Percentiles rank a stretch among this genome's conserved stretches.
phyloP scores from a whole-genome alignment of 805 yeast species.

The Kodamaea hsintzibuensis region DNA sequence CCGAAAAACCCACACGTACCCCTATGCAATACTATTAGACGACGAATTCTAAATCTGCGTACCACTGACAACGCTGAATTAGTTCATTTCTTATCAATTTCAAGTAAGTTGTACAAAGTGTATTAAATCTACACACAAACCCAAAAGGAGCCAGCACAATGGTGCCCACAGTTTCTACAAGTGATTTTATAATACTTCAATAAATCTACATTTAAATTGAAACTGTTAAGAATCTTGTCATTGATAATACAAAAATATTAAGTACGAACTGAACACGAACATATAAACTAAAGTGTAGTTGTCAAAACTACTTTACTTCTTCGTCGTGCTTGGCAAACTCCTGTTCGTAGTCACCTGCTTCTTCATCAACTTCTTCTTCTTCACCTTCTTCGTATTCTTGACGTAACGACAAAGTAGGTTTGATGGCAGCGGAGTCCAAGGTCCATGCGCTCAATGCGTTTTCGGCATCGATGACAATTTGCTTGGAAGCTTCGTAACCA shows the following conservation, averaged over 20 bases:
- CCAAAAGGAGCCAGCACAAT: neutral
- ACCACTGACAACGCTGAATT: neutral
- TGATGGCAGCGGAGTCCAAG: slow-evolving; percentile 76
- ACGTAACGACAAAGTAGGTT: slow-evolving; percentile 74
- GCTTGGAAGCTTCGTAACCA: slow-evolving; percentile 86
- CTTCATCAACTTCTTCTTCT: slow-evolving; percentile 46
- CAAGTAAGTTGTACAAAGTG: neutral
- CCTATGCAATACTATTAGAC: neutral
- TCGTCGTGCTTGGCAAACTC: slow-evolving; percentile 52
- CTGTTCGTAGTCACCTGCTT: slow-evolving; percentile 35
- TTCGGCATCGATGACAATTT: slow-evolving; percentile 83
- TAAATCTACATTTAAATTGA: neutral
- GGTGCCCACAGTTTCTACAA: neutral
- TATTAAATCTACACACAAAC: neutral
- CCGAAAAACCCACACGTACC: neutral
- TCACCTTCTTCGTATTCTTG: slow-evolving; percentile 54
- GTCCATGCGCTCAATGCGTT: slow-evolving; percentile 84
- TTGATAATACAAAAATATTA: neutral
- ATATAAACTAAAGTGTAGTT: neutral
- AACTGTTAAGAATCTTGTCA: neutral
- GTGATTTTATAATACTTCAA: too few species aligned
- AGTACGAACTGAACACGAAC: neutral
- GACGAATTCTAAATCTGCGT: neutral
- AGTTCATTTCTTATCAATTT: neutral
- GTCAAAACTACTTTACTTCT: neutral